Conservation (phyloP, 2,329 filamentous ascomycete genomes). For the Ustulina deusta region DNA sequence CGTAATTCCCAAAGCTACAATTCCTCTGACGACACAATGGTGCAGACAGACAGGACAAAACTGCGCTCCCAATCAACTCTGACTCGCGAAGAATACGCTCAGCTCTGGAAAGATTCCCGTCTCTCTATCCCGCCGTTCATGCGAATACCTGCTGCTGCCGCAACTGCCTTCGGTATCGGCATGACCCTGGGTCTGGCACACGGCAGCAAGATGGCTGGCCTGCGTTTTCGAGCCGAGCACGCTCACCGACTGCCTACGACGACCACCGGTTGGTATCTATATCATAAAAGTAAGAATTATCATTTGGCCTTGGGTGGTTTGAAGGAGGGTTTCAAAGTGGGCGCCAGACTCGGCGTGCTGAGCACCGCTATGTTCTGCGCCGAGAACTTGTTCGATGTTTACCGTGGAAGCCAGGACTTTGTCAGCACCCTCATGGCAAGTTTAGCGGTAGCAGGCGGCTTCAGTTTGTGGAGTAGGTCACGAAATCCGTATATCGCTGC, state of each 20-base stretch:
- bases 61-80: conserved; percentile 37
- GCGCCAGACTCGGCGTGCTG: conserved; percentile 76
- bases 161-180: conserved; percentile 75
- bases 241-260: conserved; percentile 90
- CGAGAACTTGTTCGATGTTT: conserved; percentile 86
- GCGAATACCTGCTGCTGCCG: conserved; percentile 74
- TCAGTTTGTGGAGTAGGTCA: conserved; percentile 84
- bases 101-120: conserved; percentile 57
- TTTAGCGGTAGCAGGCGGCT: conserved; percentile 84
- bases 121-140: conserved; percentile 72
- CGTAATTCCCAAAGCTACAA: background rate
- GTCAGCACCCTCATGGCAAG: conserved; percentile 85
- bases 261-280: conserved; percentile 94
- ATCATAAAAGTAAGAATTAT: conserved; percentile 98
- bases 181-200: conserved; percentile 77
- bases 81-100: conserved; percentile 50
- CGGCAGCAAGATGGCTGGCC: conserved; percentile 77
- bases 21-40: conserved; percentile 36
- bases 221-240: conserved; percentile 94
- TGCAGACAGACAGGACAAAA: conserved; percentile 26
- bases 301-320: conserved; percentile 81
- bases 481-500: background rate
- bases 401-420: conserved; percentile 77
- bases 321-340: conserved; percentile 82
- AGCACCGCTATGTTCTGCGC: conserved; percentile 81